These are phyloP conservation scores for Phialophora expanda DNA, from an alignment of 2,329 filamentous ascomycete species.

Conservation along the genomic window DNA sequence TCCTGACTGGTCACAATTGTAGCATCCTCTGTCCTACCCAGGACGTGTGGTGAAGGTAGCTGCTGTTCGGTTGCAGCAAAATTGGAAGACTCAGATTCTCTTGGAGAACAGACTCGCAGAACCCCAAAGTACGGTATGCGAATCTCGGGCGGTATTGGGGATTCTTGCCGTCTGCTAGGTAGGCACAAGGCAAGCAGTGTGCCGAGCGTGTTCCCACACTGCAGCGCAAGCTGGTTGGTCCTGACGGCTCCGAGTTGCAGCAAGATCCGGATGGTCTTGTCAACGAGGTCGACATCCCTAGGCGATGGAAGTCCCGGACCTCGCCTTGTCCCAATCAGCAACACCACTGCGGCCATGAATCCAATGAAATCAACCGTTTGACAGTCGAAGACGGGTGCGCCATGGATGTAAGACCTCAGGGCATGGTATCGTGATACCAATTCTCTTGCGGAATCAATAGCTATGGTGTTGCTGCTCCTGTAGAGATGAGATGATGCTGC, in stretches of 20 bases:
- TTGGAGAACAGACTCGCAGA: constrained; percentile 2
- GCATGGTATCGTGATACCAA: constrained; percentile 16
- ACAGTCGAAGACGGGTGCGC: constrained; percentile 17
- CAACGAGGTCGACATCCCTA: not conserved
- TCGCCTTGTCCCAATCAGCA: constrained; percentile 10
- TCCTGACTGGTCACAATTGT: not conserved
- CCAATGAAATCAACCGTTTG: constrained; percentile 24
- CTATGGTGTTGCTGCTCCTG: constrained; percentile 8
- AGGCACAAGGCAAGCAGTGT: constrained; percentile 3
- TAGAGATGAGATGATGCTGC: constrained; percentile 21
- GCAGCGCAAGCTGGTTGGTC: not conserved
- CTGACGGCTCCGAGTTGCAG: not conserved
- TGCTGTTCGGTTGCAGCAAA: not conserved
- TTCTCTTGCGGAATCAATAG: constrained; percentile 11
- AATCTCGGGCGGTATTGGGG: constrained; percentile 8
- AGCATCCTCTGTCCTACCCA: not conserved
- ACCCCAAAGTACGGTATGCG: constrained; percentile 20
- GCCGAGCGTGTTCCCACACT: constrained; percentile 15
- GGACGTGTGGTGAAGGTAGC: not conserved
- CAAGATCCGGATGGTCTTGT: constrained; percentile 7
- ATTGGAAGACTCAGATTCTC: not conserved
- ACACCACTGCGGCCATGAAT: constrained; percentile 20
- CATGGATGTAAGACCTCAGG: constrained; percentile 15
- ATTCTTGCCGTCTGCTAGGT: not conserved
- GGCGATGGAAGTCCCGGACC: not conserved